Percentiles rank a stretch among this genome's conserved stretches.
These are phyloP conservation scores for Sphaerulina vaccinii DNA, from an alignment of 2,329 filamentous ascomycete species.

Conservation along the genomic window DNA sequence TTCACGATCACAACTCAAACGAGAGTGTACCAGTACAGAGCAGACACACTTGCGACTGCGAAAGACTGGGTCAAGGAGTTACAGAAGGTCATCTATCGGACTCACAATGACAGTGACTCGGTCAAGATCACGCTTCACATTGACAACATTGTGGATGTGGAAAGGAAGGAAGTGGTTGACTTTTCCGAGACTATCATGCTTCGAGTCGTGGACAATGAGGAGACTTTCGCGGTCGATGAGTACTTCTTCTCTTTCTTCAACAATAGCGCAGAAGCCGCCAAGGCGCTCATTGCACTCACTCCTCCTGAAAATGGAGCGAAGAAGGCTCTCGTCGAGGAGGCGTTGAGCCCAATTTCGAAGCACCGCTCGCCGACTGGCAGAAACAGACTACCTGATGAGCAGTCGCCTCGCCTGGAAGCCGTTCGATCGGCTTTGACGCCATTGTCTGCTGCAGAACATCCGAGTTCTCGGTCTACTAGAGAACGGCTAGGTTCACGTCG, in stretches of 20 bases:
- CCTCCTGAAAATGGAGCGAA: conserved; percentile 60
- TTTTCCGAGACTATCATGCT: conserved; percentile 94
- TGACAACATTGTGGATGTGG: conserved; percentile 84
- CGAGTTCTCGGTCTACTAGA: conserved; percentile 44
- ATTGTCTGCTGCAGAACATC: conserved; percentile 36
- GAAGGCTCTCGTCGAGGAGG: conserved; percentile 14
- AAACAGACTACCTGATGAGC: conserved; percentile 16
- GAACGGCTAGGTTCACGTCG: conserved; percentile 41
- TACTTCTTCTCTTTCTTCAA: conserved; percentile 98
- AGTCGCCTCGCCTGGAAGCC: conserved; percentile 33
- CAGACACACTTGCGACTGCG: conserved; percentile 82
- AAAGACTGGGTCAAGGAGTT: conserved; percentile 96
- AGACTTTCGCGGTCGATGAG: conserved; percentile 94
- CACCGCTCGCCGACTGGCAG: conserved; percentile 1
- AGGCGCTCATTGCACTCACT: conserved; percentile 68
- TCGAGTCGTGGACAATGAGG: conserved; percentile 86
- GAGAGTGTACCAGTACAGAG: conserved; percentile 80
- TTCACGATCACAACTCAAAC: conserved; percentile 82
- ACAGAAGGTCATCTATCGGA: conserved; percentile 91
- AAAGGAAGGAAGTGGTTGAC: conserved; percentile 85
- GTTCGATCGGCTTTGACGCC: conserved; percentile 49
- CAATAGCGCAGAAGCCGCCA: conserved; percentile 64
- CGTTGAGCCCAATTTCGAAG: conserved; percentile 9
- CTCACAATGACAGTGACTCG: conserved; percentile 93
- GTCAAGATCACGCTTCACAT: conserved; percentile 94